Percentiles rank a stretch among this genome's conserved stretches.
These are phyloP conservation scores for Xylaria sp. DNA, from an alignment of 2,329 filamentous ascomycete species.

Conservation along the genomic window DNA sequence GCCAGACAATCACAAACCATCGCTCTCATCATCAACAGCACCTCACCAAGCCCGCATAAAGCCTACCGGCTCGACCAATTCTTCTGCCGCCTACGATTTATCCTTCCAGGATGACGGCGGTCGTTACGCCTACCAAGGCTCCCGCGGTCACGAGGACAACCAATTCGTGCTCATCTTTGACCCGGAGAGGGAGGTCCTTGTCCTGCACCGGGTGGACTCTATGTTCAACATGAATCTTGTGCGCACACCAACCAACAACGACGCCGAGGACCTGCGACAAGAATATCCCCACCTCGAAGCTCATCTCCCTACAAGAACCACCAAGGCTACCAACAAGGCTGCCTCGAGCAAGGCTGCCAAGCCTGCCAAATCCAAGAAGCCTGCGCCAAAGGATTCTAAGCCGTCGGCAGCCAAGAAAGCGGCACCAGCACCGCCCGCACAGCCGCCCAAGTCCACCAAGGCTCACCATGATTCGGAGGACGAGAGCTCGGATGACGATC, in stretches of 20 bases:
- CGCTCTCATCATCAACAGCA: constrained; percentile 60
- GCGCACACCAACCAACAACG: constrained; percentile 72
- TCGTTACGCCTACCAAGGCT: constrained; percentile 70
- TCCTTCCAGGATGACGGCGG: constrained; percentile 65
- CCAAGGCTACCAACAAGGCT: constrained; percentile 24
- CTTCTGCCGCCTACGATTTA: constrained; percentile 62
- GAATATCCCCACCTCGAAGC: constrained; percentile 73
- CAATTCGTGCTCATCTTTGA: constrained; percentile 82
- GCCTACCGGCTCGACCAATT: constrained; percentile 57
- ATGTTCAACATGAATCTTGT: constrained; percentile 89
- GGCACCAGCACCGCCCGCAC: constrained; percentile 36
- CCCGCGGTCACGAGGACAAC: constrained; percentile 64
- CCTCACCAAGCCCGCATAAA: constrained; percentile 63
- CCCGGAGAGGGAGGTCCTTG: constrained; percentile 76
- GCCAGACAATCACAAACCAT: constrained; percentile 71
- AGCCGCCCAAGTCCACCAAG: constrained; percentile 40
- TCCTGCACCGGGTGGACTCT: constrained; percentile 84
- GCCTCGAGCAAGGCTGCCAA: constrained; percentile 42
- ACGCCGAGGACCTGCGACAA: constrained; percentile 71
- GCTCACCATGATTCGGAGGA: constrained; percentile 53
- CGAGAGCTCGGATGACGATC: constrained; percentile 67
- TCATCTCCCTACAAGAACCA: constrained; percentile 40
- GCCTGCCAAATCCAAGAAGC: constrained; percentile 44
- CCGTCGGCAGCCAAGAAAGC: constrained; percentile 40
- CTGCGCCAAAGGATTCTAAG: constrained; percentile 38